These are phyloP conservation scores for Colletotrichum filicis DNA, from an alignment of 2,329 filamentous ascomycete species.

Conservation along the genomic window DNA sequence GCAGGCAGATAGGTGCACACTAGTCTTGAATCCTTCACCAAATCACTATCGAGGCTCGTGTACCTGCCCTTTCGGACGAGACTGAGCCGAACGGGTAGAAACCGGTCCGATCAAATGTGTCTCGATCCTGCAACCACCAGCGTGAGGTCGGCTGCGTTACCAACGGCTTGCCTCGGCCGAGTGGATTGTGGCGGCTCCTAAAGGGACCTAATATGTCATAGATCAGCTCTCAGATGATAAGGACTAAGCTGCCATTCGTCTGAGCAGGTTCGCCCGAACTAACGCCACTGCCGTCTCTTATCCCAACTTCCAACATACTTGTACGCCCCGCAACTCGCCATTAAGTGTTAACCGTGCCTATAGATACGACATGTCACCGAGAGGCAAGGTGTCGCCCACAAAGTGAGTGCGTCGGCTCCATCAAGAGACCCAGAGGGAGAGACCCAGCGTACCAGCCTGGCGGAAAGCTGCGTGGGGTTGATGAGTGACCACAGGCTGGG, in stretches of 20 bases:
- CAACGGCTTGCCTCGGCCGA: not conserved
- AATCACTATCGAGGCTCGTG: not conserved
- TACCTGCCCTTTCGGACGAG: not conserved
- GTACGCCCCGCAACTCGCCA: not conserved
- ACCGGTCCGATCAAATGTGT: too few relatives aligned
- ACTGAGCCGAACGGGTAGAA: not conserved
- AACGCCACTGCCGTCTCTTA: not conserved
- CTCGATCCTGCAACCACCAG: not conserved
- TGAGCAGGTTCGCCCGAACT: not conserved
- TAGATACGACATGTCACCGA: not conserved
- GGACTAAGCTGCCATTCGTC: not conserved
- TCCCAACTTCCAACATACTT: not conserved
- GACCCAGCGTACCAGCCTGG: not conserved
- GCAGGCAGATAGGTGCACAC: not conserved
- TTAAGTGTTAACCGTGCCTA: not conserved
- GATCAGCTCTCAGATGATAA: not conserved
- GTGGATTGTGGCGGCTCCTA: not conserved
- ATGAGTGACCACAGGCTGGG: not conserved
- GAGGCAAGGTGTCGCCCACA: constrained; percentile 8
- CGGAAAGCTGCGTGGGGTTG: not conserved
- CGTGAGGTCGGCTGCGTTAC: not conserved
- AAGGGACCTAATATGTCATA: not conserved
- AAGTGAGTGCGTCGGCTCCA: constrained; percentile 1
- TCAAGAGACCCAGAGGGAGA: not conserved
- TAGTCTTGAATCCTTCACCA: not conserved